phyloP scores from a whole-genome alignment of 345 rosid species.

The Draba incana region DNA sequence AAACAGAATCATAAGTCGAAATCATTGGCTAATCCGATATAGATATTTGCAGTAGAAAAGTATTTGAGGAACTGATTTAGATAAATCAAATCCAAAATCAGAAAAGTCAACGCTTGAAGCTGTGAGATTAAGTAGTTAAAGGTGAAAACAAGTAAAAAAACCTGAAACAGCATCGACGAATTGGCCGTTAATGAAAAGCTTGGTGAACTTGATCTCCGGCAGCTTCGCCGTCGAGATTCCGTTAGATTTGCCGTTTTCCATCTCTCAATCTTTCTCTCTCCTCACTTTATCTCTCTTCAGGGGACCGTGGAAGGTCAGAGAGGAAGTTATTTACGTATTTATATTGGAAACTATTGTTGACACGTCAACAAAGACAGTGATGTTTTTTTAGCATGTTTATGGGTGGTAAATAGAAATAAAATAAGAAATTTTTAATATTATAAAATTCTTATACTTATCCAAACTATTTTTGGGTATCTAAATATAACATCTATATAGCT shows the following conservation, averaged over 20 bases:
- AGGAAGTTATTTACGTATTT: constrained; percentile 27
- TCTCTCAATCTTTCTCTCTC: constrained; percentile 22
- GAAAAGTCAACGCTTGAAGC: constrained; percentile 23
- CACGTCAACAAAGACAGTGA: constrained; percentile 37
- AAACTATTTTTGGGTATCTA: too few species aligned
- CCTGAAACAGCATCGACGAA: constrained; percentile 70
- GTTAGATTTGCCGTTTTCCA: constrained; percentile 48
- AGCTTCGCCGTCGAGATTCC: constrained; percentile 42
- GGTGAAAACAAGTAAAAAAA: constrained; percentile 12
- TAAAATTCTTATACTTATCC: too few species aligned
- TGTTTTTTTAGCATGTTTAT: too few species aligned
- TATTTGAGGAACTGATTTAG: neutral
- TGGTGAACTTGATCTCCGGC: constrained; percentile 63
- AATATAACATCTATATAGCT: too few species aligned
- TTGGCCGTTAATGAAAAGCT: constrained; percentile 71
- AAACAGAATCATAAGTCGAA: neutral
- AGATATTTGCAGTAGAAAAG: neutral
- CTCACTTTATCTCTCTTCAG: constrained; percentile 10
- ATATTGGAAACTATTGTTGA: constrained; percentile 23
- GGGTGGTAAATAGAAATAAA: too few species aligned
- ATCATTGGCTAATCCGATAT: neutral
- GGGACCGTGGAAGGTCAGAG: constrained; percentile 10
- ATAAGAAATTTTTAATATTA: too few species aligned
- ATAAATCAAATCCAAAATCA: neutral
- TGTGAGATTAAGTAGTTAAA: constrained; percentile 3